These are phyloP conservation scores for Aspergillus sp. DNA, from an alignment of 2,329 filamentous ascomycete genomes.

Conservation along the genomic window DNA sequence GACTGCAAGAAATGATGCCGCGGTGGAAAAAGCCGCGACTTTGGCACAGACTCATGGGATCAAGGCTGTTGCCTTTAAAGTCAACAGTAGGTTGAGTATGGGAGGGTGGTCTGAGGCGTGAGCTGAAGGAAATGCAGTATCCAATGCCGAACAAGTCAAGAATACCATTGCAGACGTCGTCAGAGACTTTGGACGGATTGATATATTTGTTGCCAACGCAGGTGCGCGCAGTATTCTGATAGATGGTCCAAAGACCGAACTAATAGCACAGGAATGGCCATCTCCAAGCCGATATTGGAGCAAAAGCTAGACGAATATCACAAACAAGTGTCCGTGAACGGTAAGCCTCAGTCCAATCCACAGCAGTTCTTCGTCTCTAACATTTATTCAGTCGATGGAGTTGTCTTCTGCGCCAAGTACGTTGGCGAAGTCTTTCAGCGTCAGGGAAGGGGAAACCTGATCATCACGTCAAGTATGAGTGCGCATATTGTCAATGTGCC, in stretches of 20 bases:
- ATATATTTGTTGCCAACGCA: conserved; percentile 47
- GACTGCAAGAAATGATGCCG: conserved; percentile 30
- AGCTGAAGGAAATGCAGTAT: conserved; percentile 31
- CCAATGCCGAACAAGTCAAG: conserved; percentile 38
- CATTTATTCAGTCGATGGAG: conserved; percentile 42
- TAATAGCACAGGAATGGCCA: conserved; percentile 44
- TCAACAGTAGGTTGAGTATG: conserved; percentile 32
- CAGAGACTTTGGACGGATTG: conserved; percentile 42
- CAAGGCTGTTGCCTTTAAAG: conserved; percentile 44
- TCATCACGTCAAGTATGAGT: conserved; percentile 54
- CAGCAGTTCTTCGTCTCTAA: conserved; percentile 2
- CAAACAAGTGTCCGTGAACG: conserved; percentile 55
- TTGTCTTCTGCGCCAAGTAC: conserved; percentile 47
- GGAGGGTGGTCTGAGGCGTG: background rate
- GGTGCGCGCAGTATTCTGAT: conserved; percentile 20
- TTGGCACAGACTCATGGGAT: conserved; percentile 36
- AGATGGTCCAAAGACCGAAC: conserved; percentile 5
- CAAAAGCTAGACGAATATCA: conserved; percentile 53
- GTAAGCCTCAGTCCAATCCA: conserved; percentile 29
- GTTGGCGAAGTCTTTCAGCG: conserved; percentile 44
- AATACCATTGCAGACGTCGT: conserved; percentile 35
- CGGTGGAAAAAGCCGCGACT: conserved; percentile 35
- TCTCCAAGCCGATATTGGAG: conserved; percentile 57
- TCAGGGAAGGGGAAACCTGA: conserved; percentile 45
- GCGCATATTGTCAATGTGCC: conserved; percentile 54